Base-by-base conservation (phyloP, 495 filamentous ascomycete genomes). In the Penicillium odoratum region DNA sequence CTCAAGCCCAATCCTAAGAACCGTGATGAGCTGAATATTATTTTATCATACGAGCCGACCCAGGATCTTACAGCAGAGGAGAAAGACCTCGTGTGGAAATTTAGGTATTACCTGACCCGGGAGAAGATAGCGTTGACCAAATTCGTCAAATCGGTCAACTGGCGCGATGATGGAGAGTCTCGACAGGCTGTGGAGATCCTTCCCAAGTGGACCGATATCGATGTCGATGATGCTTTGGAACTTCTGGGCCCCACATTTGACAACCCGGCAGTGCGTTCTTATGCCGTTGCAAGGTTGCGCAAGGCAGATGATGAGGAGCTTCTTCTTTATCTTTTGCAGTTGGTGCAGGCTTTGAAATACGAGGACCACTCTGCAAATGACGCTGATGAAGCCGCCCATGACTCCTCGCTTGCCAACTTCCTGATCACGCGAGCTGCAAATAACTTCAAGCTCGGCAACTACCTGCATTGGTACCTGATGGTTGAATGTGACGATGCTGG, bases 381-480 rank as follows among this genome's bases (percentile, higher is more conserved):
- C 18, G 78, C 74, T 10, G 83, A 89, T 42, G 85, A 85, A 18
- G 82, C 84, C 7, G 81, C 85, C 3, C 85, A 85, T 56, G 91
- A 96, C 59, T 97, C 92, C 4, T 96, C 93, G 0, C 78, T 99
- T 7, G 95, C 92, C 16, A 83, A 84, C 42, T 98, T 99, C 69
- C 81, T 99, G 10, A 93, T 99, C 51, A 82, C 84, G 0, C 81
- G 95, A 34, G 93, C 95, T 8, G 85, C 88, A 13, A 83, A 87
- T 52, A 97, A 93, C 63, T 86, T 95, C 62, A 88, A 89, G 53
- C 83, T 99, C 1, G 94, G 93, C 5, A 99, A 94, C 67, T 97
- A 91, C 68, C 83, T 99, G 47, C 91, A 95, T 71, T 99, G 94
- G 94, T 99, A 98, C 69, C 79, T 99, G 1, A 97, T 97, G 85